These are phyloP conservation scores for Fusarium domesticum DNA, from an alignment of 2,329 filamentous ascomycete species.

Conservation along the genomic window DNA sequence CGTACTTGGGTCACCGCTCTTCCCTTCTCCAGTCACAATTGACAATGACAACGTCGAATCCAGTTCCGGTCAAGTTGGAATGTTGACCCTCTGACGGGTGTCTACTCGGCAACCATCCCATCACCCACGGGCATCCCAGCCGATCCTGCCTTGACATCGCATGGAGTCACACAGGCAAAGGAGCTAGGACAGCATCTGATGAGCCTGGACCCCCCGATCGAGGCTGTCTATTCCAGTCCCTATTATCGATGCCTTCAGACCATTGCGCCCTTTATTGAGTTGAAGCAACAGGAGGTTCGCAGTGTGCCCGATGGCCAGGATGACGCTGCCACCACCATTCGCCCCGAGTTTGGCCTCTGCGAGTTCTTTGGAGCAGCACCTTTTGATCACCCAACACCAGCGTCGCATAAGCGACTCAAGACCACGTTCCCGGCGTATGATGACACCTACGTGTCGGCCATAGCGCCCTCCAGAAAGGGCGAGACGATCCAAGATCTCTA, in stretches of 20 bases:
- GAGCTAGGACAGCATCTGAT: slow-evolving; percentile 69
- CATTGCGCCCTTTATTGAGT: slow-evolving; percentile 63
- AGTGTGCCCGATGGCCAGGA: slow-evolving; percentile 6
- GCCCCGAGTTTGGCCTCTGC: slow-evolving; percentile 59
- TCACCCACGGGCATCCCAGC: slow-evolving; percentile 85
- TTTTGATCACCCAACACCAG: slow-evolving; percentile 81
- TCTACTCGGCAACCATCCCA: slow-evolving; percentile 68
- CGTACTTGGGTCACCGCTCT: slow-evolving; percentile 2
- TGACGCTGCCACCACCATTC: slow-evolving; percentile 40
- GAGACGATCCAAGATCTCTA: slow-evolving; percentile 80
- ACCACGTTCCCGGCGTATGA: slow-evolving; percentile 65
- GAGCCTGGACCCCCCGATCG: slow-evolving; percentile 62
- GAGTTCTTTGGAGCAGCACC: slow-evolving; percentile 91
- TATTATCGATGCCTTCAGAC: slow-evolving; percentile 90
- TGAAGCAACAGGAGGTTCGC: slow-evolving; percentile 32
- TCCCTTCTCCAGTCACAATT: slow-evolving; percentile 6
- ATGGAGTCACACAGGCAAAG: slow-evolving; percentile 79
- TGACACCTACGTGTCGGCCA: slow-evolving; percentile 55
- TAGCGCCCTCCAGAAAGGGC: slow-evolving; percentile 66
- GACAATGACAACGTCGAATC: slow-evolving; percentile 13
- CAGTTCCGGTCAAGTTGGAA: slow-evolving; percentile 91
- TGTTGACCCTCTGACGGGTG: slow-evolving; percentile 75
- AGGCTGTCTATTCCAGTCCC: slow-evolving; percentile 77
- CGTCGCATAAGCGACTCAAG: slow-evolving; percentile 59
- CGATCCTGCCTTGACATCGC: slow-evolving; percentile 81